Conservation (phyloP, 352 stramenopile species). For the Globisporangium splendens region DNA sequence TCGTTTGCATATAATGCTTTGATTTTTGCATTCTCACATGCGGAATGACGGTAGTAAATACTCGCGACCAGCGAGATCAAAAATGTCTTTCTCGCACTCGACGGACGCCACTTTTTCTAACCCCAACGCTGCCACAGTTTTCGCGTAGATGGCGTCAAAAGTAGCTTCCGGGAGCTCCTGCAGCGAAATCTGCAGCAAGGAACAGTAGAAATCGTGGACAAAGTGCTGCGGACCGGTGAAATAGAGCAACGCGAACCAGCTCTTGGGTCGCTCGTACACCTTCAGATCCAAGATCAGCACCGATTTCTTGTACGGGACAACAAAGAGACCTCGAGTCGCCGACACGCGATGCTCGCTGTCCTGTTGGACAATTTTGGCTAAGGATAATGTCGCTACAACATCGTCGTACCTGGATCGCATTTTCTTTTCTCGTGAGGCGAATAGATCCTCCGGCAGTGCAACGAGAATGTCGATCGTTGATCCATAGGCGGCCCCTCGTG, state of each 20-base stretch:
- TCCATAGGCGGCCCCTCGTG: constrained; percentile 58
- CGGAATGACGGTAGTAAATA: constrained; percentile 37
- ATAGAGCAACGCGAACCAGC: constrained; percentile 70
- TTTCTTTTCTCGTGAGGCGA: background rate
- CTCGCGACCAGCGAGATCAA: constrained; percentile 37
- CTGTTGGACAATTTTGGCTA: constrained; percentile 34
- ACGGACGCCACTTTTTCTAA: constrained; percentile 29
- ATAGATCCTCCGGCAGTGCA: constrained; percentile 19
- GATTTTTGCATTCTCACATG: constrained; percentile 3
- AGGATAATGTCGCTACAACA: constrained; percentile 34
- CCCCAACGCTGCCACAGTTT: constrained; percentile 27
- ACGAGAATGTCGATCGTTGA: constrained; percentile 76
- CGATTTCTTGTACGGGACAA: constrained; percentile 55
- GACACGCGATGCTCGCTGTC: constrained; percentile 29
- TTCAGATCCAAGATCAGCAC: constrained; percentile 71
- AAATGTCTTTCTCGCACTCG: constrained; percentile 60
- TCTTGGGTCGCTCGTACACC: constrained; percentile 46
- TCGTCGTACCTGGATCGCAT: constrained; percentile 16
- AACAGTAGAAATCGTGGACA: constrained; percentile 35
- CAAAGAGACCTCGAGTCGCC: constrained; percentile 37
- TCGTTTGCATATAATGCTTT: background rate
- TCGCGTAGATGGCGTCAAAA: constrained; percentile 55
- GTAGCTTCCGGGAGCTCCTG: constrained; percentile 40
- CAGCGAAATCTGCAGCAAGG: constrained; percentile 38
- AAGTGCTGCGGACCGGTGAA: constrained; percentile 72